Conservation (phyloP, 495 filamentous ascomycete species). For the Lasiosphaeriaceae sp. region DNA sequence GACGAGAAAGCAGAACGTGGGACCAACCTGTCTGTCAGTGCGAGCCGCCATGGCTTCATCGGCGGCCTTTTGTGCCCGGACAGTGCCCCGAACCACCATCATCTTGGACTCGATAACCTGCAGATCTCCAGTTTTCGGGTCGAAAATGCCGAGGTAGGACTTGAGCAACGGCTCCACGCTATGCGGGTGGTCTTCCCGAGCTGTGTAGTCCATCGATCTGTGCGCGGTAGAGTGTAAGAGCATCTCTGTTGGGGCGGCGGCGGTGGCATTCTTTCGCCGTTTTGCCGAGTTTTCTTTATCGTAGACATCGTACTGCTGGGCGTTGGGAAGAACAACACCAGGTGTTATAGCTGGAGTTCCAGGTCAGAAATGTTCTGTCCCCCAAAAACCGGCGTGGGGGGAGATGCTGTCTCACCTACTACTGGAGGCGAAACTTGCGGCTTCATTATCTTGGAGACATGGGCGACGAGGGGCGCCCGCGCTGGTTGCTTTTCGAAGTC, state of each 20-base stretch:
- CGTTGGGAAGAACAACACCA: conserved; percentile 55
- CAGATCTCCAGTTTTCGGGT: conserved; percentile 67
- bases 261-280: conserved; percentile 39
- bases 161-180: conserved; percentile 61
- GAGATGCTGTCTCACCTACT: conserved; percentile 54
- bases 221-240: conserved; percentile 74
- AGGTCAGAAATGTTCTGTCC: not conserved
- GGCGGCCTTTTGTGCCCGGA: conserved; percentile 49
- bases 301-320: conserved; percentile 61
- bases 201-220: conserved; percentile 74
- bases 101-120: conserved; percentile 73
- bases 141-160: conserved; percentile 84
- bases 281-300: conserved; percentile 48
- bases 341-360: conserved; percentile 58
- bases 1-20: conserved; percentile 12
- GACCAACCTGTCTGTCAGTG: conserved; percentile 36
- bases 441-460: conserved; percentile 38
- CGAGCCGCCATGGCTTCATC: conserved; percentile 36
- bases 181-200: conserved; percentile 64
- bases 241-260: conserved; percentile 54
- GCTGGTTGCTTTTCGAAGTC: conserved; percentile 42
- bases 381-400: too few species aligned
- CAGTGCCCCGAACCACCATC: conserved; percentile 62
- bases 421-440: conserved; percentile 60
- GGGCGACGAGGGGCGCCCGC: not conserved